Evolutionary conservation across 176 grass and related monocot genomes (phyloP).

Genomic region (Pharus latifolius): DNA sequence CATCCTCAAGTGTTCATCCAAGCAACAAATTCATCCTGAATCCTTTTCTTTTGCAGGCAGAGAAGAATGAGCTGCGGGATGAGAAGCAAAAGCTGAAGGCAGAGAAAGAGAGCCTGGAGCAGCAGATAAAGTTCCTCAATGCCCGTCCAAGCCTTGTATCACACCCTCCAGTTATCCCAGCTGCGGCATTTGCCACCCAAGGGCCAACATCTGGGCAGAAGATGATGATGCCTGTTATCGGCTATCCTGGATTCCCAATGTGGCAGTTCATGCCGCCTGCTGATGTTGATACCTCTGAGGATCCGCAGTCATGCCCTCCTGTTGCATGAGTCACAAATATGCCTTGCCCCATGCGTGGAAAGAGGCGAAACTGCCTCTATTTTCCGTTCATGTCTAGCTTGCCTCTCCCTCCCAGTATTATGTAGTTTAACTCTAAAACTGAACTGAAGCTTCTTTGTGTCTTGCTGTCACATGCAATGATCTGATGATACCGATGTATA

Average conservation of each 20-base stretch:
- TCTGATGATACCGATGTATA: slow-evolving; percentile 36
- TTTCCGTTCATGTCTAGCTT: slow-evolving; percentile 4
- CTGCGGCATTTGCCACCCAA: slow-evolving; percentile 45
- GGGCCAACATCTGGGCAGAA: slow-evolving; percentile 51
- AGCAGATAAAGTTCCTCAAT: slow-evolving; percentile 75
- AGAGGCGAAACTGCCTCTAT: slow-evolving; percentile 12
- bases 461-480: slow-evolving; percentile 7
- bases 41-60: slow-evolving; percentile 45
- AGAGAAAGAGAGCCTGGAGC: slow-evolving; percentile 85
- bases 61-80: slow-evolving; percentile 89
- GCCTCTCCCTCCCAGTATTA: neutral
- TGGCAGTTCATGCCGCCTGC: slow-evolving; percentile 94
- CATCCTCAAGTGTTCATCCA: neutral
- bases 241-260: slow-evolving; percentile 87
- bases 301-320: slow-evolving; percentile 66
- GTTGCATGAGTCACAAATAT: slow-evolving; percentile 45
- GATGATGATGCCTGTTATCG: slow-evolving; percentile 82
- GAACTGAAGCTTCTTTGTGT: slow-evolving; percentile 19
- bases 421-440: slow-evolving; percentile 41
- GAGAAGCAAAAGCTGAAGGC: slow-evolving; percentile 91
- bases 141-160: slow-evolving; percentile 35
- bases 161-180: slow-evolving; percentile 58
- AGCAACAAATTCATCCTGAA: neutral
- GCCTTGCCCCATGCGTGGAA: slow-evolving; percentile 24
- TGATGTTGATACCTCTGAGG: slow-evolving; percentile 83